These are phyloP conservation scores for Hericium coralloides DNA, from an alignment of 768 basidiomycete genomes.

Conservation along the genomic window DNA sequence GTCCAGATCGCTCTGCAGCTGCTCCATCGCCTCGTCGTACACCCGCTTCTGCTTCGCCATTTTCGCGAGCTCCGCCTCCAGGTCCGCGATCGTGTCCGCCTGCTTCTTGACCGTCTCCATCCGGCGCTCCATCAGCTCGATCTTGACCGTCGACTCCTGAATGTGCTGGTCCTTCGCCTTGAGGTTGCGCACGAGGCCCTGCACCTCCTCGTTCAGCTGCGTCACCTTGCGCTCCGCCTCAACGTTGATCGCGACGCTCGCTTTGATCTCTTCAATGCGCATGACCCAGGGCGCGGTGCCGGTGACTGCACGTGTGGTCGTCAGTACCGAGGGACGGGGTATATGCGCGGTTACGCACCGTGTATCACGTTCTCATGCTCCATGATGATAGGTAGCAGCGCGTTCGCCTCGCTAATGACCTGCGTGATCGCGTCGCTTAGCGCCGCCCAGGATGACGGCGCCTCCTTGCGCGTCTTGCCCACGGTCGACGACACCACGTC, in stretches of 20 bases:
- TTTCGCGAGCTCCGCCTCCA: slow-evolving; percentile 75
- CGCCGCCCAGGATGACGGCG: slow-evolving; percentile 68
- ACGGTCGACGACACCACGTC: slow-evolving; percentile 67
- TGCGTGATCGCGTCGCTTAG: slow-evolving; percentile 61
- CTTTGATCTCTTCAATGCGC: slow-evolving; percentile 76
- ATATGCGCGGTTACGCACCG: slow-evolving; percentile 36
- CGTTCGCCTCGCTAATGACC: slow-evolving; percentile 62
- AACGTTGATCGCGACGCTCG: slow-evolving; percentile 73
- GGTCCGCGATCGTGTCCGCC: slow-evolving; percentile 70
- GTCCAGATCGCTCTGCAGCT: slow-evolving; percentile 84
- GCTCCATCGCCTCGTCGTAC: slow-evolving; percentile 91
- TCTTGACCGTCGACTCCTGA: slow-evolving; percentile 86
- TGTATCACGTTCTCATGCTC: slow-evolving; percentile 75
- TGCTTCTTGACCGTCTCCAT: slow-evolving; percentile 90
- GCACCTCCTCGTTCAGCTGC: slow-evolving; percentile 84
- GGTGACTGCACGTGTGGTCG: slow-evolving; percentile 36
- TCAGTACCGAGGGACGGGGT: too few species aligned
- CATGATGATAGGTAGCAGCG: slow-evolving; percentile 58
- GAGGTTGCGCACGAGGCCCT: slow-evolving; percentile 75
- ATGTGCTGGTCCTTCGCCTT: slow-evolving; percentile 84
- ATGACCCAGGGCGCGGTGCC: slow-evolving; percentile 80
- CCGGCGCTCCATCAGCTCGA: slow-evolving; percentile 89
- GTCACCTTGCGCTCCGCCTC: slow-evolving; percentile 87
- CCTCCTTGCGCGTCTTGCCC: slow-evolving; percentile 57
- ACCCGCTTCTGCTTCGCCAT: slow-evolving; percentile 82